Conservation (phyloP, 1,284 basidiomycete genomes). For the Apiotrichum domesticum region DNA sequence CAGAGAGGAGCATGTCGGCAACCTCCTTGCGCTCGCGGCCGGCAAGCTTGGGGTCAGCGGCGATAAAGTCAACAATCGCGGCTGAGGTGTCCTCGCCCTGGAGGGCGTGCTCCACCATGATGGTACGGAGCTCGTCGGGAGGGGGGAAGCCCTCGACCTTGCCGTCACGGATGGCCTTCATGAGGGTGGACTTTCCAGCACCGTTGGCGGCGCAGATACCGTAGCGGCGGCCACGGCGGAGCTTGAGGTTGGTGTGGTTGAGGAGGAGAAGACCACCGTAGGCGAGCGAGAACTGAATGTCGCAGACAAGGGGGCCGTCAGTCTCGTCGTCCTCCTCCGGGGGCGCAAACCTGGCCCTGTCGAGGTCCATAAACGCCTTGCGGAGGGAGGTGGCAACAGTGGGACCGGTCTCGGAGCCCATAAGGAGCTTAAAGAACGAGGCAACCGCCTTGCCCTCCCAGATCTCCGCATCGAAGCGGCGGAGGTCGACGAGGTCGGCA, state of each 20-base stretch:
- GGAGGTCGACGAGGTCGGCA: constrained; percentile 66
- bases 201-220: constrained; percentile 95
- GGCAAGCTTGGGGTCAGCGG: constrained; percentile 55
- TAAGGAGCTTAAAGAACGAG: constrained; percentile 56
- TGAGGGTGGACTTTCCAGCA: constrained; percentile 90
- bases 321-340: constrained; percentile 97
- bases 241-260: constrained; percentile 87
- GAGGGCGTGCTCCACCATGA: constrained; percentile 94
- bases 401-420: constrained; percentile 41
- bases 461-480: constrained; percentile 59
- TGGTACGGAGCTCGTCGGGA: constrained; percentile 72
- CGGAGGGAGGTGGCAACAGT: constrained; percentile 61
- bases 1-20: constrained; percentile 68
- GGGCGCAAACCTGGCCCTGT: constrained; percentile 55
- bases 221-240: constrained; percentile 86
- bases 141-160: constrained; percentile 97
- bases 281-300: constrained; percentile 90
- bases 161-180: constrained; percentile 90
- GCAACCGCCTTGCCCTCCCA: constrained; percentile 70
- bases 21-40: constrained; percentile 62
- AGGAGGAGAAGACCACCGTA: constrained; percentile 92
- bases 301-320: constrained; percentile 72
- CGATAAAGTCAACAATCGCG: constrained; percentile 81
- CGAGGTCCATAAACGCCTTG: constrained; percentile 68
- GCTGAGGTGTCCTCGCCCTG: constrained; percentile 83